phyloP scores from a whole-genome alignment of 1,284 basidiomycete species.

The Ustilago xerochloae region DNA sequence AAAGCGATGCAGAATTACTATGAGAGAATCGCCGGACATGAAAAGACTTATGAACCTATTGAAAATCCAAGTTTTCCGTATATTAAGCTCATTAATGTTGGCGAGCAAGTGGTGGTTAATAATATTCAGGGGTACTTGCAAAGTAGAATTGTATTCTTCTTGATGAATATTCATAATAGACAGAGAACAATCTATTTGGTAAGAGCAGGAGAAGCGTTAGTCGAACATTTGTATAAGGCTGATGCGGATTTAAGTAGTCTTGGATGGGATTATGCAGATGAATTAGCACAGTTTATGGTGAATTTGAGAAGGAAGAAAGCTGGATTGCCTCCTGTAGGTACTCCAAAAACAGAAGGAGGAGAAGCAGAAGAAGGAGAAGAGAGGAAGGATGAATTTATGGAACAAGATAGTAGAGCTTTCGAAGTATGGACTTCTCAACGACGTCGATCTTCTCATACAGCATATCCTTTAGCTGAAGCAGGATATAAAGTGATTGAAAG shows the following conservation, averaged over 20 bases:
- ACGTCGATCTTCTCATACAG: constrained; percentile 90
- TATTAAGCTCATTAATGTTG: constrained; percentile 96
- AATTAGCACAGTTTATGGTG: constrained; percentile 65
- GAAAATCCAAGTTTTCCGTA: constrained; percentile 80
- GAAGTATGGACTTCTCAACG: constrained; percentile 98
- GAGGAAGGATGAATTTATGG: constrained; percentile 32
- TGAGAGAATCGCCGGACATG: constrained; percentile 86
- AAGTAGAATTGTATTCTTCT: constrained; percentile 92
- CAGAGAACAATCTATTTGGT: constrained; percentile 78
- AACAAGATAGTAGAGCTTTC: constrained; percentile 37
- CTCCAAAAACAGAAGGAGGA: not conserved
- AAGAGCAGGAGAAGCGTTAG: constrained; percentile 72
- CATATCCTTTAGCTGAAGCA: constrained; percentile 86
- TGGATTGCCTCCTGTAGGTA: constrained; percentile 25
- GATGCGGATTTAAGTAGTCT: constrained; percentile 94
- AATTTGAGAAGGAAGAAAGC: constrained; percentile 55
- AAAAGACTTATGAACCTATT: constrained; percentile 87
- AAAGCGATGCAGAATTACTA: constrained; percentile 91
- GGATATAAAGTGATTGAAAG: constrained; percentile 83
- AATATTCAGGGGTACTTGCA: constrained; percentile 85
- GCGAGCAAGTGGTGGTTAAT: constrained; percentile 71
- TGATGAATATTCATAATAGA: constrained; percentile 97
- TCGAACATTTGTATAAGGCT: constrained; percentile 98
- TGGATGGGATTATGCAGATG: constrained; percentile 93
- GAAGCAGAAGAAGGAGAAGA: constrained; percentile 5